Conservation (phyloP, 805 yeast genomes). For the Saturnispora dispora region DNA sequence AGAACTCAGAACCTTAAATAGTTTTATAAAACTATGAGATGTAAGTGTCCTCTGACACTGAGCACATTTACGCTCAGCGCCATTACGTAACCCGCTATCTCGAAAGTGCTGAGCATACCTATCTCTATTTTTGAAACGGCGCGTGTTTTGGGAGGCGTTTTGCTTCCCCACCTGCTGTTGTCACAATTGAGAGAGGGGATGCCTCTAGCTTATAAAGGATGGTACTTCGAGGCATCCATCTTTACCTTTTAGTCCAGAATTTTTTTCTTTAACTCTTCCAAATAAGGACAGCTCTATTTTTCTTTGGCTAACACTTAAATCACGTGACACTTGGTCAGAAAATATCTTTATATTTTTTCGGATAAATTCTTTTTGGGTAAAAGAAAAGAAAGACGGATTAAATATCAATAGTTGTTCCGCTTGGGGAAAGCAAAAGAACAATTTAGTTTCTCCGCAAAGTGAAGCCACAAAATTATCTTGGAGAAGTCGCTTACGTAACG, state of each 20-base stretch:
- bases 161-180: slow-evolving; percentile 3
- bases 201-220: background rate
- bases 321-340: background rate
- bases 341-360: too few species aligned
- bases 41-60: background rate
- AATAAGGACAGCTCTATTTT: too few species aligned
- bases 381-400: background rate
- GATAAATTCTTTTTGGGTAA: too few species aligned
- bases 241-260: background rate
- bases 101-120: background rate
- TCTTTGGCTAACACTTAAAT: too few species aligned
- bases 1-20: too few species aligned
- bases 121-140: background rate
- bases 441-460: background rate
- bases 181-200: slow-evolving; percentile 2
- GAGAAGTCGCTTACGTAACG: background rate
- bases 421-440: background rate
- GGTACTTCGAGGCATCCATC: background rate
- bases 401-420: background rate
- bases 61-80: background rate
- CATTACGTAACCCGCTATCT: background rate
- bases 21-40: too few species aligned
- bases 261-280: background rate
- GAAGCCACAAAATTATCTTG: background rate
- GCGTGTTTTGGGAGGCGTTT: background rate